Evolutionary conservation across 768 basidiomycete genomes (phyloP), one percentile per base, ranked within the genome.

Genomic region (Rossbeevera mucosa): DNA sequence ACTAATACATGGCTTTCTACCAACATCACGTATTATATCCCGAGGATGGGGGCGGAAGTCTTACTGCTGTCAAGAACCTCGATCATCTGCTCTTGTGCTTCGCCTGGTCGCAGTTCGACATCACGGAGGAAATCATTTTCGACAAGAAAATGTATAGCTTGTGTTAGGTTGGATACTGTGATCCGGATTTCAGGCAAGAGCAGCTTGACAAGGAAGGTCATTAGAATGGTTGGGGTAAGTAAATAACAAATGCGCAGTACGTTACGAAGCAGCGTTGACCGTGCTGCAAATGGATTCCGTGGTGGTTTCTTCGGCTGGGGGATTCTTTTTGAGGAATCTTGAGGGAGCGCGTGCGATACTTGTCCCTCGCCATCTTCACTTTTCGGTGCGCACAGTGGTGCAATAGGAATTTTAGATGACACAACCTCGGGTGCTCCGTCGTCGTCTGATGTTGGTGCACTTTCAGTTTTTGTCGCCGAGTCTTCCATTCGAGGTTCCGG

Each of bases 91-190:
- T 79, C 71, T 42, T 80, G 73, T 4, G 86, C 86, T 66, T 92
- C 82, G 0, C 94, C 94, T 14, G 89, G 86, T 42, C 76, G 79
- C 24, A 87, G 68, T 67, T 96, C 94, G 2, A 95, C 91, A 26
- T 80, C 80, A 42, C 76, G 73, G 30, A 97, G 71, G 70, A 94
- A 92, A 63, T 93, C 85, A 57, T 97, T 96, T 55, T 89, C 88
- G 1, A 91, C 92, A 16, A 95, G 68, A 68, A 96, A 97, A 26
- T 80, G 83, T 57, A 96, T 90, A 5, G 90, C 91, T 67, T 97
- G 94, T 0, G 93, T 93, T 5, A 97, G 76, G 67, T 94, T 94
- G 2, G 92, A 94, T 4, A 94, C 79, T 0, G 94, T 94, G 57
- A 89, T 77, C 25, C 86, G 82, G 33, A 95, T 93, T 64, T 95